Conservation (phyloP, 371 early-diverging fungal species). For the Chytridiales sp. region DNA sequence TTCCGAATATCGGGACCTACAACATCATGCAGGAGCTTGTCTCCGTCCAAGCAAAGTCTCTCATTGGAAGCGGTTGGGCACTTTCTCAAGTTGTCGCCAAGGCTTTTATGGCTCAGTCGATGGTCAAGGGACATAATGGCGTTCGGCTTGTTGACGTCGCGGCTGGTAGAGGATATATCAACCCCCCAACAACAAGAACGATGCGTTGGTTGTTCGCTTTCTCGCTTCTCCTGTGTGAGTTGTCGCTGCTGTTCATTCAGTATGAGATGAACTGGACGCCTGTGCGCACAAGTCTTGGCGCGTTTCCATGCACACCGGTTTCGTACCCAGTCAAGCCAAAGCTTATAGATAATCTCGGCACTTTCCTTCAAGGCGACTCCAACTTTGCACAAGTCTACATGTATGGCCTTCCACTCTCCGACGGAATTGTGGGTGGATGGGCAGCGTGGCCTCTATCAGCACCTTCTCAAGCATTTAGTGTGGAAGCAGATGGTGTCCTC, state of each 20-base stretch:
- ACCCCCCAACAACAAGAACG: too few species aligned
- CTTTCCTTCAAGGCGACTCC: conserved; percentile 26
- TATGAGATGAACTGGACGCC: conserved; percentile 14
- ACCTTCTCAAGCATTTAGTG: conserved; percentile 12
- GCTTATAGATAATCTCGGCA: neutral
- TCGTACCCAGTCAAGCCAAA: neutral
- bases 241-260: neutral
- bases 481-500: conserved; percentile 13
- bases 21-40: too few species aligned
- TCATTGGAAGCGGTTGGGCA: too few species aligned
- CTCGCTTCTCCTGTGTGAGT: neutral
- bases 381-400: conserved; percentile 18
- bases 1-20: too few species aligned
- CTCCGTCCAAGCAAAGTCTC: too few species aligned
- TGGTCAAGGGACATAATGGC: too few species aligned
- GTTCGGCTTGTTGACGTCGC: too few species aligned
- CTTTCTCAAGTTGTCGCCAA: too few species aligned
- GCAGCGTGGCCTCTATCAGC: conserved; percentile 19
- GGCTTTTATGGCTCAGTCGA: too few species aligned
- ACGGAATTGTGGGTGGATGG: conserved; percentile 26
- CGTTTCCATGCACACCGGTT: conserved; percentile 19
- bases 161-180: too few species aligned
- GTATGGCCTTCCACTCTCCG: conserved; percentile 26
- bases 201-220: neutral
- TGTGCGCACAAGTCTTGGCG: conserved; percentile 6